Evolutionary conservation across 345 rosid genomes (phyloP).

Genomic region (Populus alba): DNA sequence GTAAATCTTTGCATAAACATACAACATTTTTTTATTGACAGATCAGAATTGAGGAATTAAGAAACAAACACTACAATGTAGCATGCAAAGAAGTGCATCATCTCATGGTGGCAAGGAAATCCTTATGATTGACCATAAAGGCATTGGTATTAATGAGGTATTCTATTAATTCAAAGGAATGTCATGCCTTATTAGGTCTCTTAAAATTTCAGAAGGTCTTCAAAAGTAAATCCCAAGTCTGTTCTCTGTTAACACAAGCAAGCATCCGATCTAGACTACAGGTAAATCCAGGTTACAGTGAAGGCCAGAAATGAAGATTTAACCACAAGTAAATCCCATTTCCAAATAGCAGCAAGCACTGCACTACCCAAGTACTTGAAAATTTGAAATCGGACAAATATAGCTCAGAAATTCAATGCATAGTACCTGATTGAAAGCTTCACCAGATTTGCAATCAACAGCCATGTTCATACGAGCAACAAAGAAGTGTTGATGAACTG

Average conservation of each 20-base stretch:
- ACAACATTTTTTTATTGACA: background rate
- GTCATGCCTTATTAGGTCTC: too few relatives aligned
- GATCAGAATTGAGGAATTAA: background rate
- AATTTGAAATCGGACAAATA: background rate
- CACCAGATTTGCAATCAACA: constrained; percentile 87
- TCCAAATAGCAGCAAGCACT: background rate
- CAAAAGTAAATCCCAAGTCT: background rate
- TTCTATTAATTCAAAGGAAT: background rate
- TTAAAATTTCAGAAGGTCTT: background rate
- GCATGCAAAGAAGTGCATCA: background rate
- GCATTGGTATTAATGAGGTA: background rate
- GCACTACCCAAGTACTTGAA: background rate
- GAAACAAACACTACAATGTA: background rate
- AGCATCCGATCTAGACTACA: background rate
- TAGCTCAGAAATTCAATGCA: background rate
- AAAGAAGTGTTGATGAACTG: constrained; percentile 91
- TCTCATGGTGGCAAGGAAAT: background rate
- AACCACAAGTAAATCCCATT: background rate
- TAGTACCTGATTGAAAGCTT: constrained; percentile 76
- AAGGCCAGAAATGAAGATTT: background rate
- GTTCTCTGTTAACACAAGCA: background rate
- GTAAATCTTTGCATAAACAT: background rate
- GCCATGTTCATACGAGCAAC: constrained; percentile 94
- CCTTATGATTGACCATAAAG: background rate
- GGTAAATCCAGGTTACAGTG: background rate